Base-by-base conservation (phyloP, 306 rosid species). In the Oemleria cerasiformis region DNA sequence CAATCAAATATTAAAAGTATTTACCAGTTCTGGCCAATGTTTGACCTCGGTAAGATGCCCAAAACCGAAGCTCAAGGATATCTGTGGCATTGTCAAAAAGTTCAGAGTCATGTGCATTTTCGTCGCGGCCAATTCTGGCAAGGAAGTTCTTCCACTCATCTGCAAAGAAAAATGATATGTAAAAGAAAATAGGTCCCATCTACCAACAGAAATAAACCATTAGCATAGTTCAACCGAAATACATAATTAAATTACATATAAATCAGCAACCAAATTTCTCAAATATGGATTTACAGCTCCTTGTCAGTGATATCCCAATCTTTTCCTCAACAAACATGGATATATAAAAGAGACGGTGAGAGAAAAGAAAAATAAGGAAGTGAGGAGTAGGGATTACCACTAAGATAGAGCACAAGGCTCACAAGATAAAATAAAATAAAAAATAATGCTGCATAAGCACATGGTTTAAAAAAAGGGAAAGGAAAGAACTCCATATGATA, bases 41-140 rank as follows among this genome's bases (percentile, higher is more conserved):
- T 82, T 94, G 98, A 59, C 88, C 98, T n/a, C 98, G 82, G 75
- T 91, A 94, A 40, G 97, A 91, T 48, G 96, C 98, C 98, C 98
- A 94, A 83, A 91, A 87, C 23, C 97, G 94, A 73, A 91, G 85
- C 77, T 92, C 97, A 77, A 94, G 92, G 67, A 86, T 87, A 74
- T 94, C 98, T 73, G 63, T 78, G 19, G 90, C 40, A 74, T 74
- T 86, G 60, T 83, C 86, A 68, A 68, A 76, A 72, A 87, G 92
- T 60, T 86, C 95, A 0, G 73, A 76, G 55, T 94, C 96, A 40
- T 16, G 75, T 8, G 91, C 73, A 82, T 78, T 85, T 77, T 94
- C 96, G 62, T 91, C 88, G 67, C 92, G 91, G 63, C 90, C 91
- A 66, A 94, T 94, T 74, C 98, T 85, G 58, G 92, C 86, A 60